phyloP scores from a whole-genome alignment of 1,139 yeast genomes.

The Nakaseomyces glabratus region DNA sequence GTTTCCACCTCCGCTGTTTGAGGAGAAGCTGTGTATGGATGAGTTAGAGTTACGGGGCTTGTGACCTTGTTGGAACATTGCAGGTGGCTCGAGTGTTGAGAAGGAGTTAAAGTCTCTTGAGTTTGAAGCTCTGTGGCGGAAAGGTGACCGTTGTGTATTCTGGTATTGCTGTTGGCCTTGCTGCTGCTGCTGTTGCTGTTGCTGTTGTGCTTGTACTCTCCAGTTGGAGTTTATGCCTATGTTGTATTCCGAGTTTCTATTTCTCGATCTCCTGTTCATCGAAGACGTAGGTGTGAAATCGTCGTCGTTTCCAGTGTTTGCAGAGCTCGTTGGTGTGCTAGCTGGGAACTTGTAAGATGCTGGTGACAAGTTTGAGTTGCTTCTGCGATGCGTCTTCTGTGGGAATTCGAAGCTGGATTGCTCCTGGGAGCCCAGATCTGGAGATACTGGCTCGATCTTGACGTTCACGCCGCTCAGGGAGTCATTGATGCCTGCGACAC shows the following conservation, averaged over 20 bases:
- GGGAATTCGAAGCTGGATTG: conserved; percentile 45
- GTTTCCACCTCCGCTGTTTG: conserved; percentile 37
- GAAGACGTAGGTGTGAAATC: conserved; percentile 29
- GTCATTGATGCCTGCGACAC: conserved; percentile 29
- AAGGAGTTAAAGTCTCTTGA: conserved; percentile 27
- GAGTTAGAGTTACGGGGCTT: conserved; percentile 62
- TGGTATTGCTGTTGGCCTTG: conserved; percentile 11
- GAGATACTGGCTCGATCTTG: conserved; percentile 13
- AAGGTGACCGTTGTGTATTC: conserved; percentile 25
- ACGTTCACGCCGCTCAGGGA: conserved; percentile 11
- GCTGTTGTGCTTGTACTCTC: conserved; percentile 39
- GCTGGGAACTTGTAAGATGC: conserved; percentile 21
- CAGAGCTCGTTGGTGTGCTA: conserved; percentile 8
- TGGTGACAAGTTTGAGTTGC: conserved; percentile 25
- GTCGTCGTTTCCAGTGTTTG: conserved; percentile 20
- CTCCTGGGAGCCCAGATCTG: conserved; percentile 11
- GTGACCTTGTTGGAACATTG: conserved; percentile 70
- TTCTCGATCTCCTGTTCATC: conserved; percentile 32
- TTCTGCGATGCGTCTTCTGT: conserved; percentile 22
- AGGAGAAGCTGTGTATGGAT: conserved; percentile 27
- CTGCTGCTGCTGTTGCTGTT: conserved; percentile 14
- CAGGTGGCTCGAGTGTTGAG: conserved; percentile 42
- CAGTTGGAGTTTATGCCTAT: conserved; percentile 54
- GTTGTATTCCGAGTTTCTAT: conserved; percentile 25
- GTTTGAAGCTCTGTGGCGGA: conserved; percentile 26